Percentiles rank a stretch among this genome's conserved stretches.
phyloP scores from a whole-genome alignment of 208 protist species.

The Acanthamoeba sp. region DNA sequence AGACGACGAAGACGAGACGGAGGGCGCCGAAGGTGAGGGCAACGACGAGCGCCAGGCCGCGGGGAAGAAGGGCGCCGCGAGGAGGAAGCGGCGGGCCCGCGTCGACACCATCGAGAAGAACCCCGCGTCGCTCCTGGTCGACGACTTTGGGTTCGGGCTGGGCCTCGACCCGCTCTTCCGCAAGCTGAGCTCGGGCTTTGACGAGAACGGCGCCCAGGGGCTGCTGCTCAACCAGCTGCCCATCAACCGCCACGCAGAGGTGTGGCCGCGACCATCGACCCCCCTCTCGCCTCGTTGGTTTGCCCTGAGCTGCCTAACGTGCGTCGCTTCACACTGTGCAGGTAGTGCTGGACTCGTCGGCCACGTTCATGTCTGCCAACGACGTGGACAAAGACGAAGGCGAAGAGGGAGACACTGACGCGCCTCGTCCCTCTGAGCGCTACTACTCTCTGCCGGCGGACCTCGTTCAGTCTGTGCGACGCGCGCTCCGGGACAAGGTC shows the following conservation, averaged over 20 bases:
- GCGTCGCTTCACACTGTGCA: neutral
- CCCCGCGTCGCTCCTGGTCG: neutral
- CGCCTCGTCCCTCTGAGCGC: neutral
- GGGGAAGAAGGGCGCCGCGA: neutral
- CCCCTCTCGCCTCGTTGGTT: neutral
- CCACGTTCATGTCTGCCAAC: neutral
- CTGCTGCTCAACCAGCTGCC: slow-evolving; percentile 55
- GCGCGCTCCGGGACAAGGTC: neutral
- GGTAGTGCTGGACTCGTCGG: neutral
- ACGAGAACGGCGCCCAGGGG: slow-evolving; percentile 20
- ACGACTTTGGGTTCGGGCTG: neutral
- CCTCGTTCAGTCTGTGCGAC: neutral
- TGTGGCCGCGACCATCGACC: neutral
- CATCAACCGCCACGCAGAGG: neutral
- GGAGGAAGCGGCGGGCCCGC: neutral
- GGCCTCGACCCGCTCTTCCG: slow-evolving; percentile 50
- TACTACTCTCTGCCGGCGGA: neutral
- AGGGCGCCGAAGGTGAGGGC: neutral
- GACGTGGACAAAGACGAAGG: neutral
- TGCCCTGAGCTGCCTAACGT: neutral
- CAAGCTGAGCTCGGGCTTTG: slow-evolving; percentile 16
- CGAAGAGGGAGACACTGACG: neutral
- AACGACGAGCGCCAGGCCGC: neutral
- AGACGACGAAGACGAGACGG: neutral
- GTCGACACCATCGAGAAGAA: slow-evolving; percentile 39